phyloP scores from a whole-genome alignment of 495 filamentous ascomycete species.

The Penicillium lagena region DNA sequence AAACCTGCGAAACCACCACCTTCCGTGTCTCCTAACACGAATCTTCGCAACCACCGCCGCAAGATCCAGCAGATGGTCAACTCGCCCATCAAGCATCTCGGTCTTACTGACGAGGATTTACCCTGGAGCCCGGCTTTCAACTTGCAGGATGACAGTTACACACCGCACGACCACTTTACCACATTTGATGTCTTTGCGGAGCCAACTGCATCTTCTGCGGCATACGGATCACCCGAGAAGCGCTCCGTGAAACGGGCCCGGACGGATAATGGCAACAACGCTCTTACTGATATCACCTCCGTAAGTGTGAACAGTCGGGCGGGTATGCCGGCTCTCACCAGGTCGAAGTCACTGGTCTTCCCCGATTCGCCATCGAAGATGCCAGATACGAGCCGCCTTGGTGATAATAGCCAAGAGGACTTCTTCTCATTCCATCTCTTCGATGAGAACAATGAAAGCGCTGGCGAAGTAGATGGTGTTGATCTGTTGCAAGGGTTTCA shows the following conservation, averaged over 20 bases:
- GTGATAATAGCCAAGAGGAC: conserved; percentile 51
- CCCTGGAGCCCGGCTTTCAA: conserved; percentile 78
- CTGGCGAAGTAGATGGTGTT: conserved; percentile 59
- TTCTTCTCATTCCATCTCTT: conserved; percentile 55
- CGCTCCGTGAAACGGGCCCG: conserved; percentile 59
- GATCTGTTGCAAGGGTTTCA: conserved; percentile 87
- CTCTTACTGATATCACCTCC: conserved; percentile 61
- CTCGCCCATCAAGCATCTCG: conserved; percentile 72
- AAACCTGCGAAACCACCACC: conserved; percentile 74
- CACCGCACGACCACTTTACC: conserved; percentile 39
- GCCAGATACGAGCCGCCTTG: conserved; percentile 49
- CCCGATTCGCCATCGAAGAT: conserved; percentile 41
- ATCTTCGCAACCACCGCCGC: conserved; percentile 85
- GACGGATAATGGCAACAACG: conserved; percentile 41
- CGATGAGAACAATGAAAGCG: conserved; percentile 45
- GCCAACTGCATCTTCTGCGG: conserved; percentile 41
- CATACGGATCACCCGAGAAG: conserved; percentile 70
- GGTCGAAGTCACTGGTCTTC: conserved; percentile 37
- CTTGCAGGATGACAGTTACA: conserved; percentile 50
- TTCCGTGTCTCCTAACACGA: conserved; percentile 90
- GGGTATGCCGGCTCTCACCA: conserved; percentile 28
- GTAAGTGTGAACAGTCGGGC: conserved; percentile 43
- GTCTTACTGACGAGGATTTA: conserved; percentile 52
- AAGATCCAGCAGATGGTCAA: conserved; percentile 82
- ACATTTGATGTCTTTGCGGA: conserved; percentile 75